These are phyloP conservation scores for Cladosporium sp. DNA, from an alignment of 2,329 filamentous ascomycete species.

Conservation along the genomic window DNA sequence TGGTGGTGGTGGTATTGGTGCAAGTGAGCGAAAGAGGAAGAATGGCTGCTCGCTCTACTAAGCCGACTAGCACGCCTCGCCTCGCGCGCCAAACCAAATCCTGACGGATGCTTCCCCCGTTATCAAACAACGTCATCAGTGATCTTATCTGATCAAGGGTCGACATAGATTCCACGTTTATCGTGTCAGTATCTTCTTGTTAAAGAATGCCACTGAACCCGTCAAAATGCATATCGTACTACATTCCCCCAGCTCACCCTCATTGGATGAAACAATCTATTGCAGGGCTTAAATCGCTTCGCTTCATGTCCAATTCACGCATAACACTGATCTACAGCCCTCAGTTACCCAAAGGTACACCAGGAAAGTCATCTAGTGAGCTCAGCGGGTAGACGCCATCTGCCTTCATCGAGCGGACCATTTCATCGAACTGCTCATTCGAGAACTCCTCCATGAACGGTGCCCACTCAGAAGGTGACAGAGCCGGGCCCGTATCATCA, in stretches of 20 bases:
- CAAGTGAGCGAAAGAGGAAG: background rate
- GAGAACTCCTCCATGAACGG: background rate
- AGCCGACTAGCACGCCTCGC: background rate
- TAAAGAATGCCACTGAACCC: background rate
- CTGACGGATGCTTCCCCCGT: conserved; percentile 1
- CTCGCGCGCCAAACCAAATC: conserved; percentile 5
- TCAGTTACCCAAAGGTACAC: background rate
- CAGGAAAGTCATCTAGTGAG: background rate
- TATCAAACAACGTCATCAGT: conserved; percentile 1
- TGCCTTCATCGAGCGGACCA: background rate
- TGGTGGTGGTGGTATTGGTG: background rate
- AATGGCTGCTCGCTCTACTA: background rate
- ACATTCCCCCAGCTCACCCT: too few species aligned
- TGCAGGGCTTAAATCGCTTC: too few species aligned
- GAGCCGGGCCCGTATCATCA: background rate
- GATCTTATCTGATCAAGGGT: background rate
- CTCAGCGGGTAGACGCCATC: background rate
- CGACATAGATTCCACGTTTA: background rate
- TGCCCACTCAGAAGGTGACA: background rate
- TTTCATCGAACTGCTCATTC: background rate
- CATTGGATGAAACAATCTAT: too few species aligned
- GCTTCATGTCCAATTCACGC: background rate
- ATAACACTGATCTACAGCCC: background rate
- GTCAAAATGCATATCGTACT: too few species aligned
- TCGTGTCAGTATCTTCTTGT: background rate